Evolutionary conservation across 2,329 filamentous ascomycete genomes (phyloP), one percentile per base, ranked within the genome.

Genomic region (Ophiostoma angusticollis): DNA sequence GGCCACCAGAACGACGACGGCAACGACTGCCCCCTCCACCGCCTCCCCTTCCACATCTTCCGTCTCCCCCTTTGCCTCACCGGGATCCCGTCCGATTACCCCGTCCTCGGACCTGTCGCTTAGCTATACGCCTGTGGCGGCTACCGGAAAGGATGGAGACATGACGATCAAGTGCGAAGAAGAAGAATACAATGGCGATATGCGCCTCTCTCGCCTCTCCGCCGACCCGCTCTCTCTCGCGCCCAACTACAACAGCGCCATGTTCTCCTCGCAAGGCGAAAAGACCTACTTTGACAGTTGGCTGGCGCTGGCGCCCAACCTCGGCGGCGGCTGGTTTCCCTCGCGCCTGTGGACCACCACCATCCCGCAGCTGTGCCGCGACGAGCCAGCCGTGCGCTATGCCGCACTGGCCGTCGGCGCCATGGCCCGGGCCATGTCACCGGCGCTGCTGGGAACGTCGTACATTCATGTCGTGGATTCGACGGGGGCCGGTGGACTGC

Each of bases 371-470:
- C 50, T 64, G 11, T 47, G 56, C 13, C 52, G 46, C 11, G 47
- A 54, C 18, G 55, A 58, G 33, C 45, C 52, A 8, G 54, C 58
- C 3, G 51, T 64, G 9, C 53, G 54, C 7, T 57, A 56, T 32
- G 59, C 61, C 14, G 56, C 55, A 40, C 50, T 60, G 23, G 60
- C 60, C 7, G 51, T 61, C 11, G 59, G 59, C 16, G 55, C 55
- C 16, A 52, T 57, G 47, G 36, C 43, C n/a, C 31, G 45, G 34
- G 46, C 46, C 28, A 38, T 45, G 44, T 35, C 43, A n/a, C 43
- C 40, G 1, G 42, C 30, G 2, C 23, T 40, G 23, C 22, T 43
- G 19, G 44, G 44, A n/a, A 25, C 30, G 9, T 45, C 40, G 9
- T 37, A 42, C 23, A 31, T 30, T 25, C 37, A 42, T 29, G 19